A percentile compares a stretch with the other conserved stretches of the same genome.
Conservation (phyloP, 306 rosid species). For the Cicer chorassanicum region DNA sequence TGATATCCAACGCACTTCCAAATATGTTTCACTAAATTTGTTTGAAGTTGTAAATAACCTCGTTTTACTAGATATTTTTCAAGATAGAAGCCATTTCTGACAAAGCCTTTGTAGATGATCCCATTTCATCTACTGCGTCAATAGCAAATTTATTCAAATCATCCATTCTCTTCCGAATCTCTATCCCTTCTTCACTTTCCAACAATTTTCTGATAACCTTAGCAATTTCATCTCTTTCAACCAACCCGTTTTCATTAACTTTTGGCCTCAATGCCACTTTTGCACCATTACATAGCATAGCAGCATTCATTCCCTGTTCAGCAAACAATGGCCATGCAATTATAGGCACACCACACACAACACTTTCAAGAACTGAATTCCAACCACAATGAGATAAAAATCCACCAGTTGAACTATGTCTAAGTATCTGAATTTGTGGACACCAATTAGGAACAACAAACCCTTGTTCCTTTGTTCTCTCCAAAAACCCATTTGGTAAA, state of each 20-base stretch:
- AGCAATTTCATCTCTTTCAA: conserved; percentile 47
- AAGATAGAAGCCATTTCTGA: conserved; percentile 36
- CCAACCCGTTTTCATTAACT: conserved; percentile 33
- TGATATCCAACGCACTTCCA: no score
- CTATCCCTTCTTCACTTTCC: conserved; percentile 44
- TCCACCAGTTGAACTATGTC: conserved; percentile 43
- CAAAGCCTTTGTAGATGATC: conserved; percentile 49
- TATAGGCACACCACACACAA: conserved; percentile 40
- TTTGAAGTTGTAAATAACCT: no score
- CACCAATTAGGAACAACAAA: conserved; percentile 43
- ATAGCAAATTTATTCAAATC: conserved; percentile 38
- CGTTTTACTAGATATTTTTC: background rate
- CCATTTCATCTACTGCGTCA: conserved; percentile 34
- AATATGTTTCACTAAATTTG: no score
- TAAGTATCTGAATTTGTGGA: conserved; percentile 41
- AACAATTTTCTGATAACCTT: conserved; percentile 37
- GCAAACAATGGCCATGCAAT: conserved; percentile 51
- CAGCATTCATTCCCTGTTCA: conserved; percentile 17
- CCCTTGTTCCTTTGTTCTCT: conserved; percentile 42
- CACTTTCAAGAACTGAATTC: conserved; percentile 48
- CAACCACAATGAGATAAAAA: conserved; percentile 50
- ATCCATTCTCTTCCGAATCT: conserved; percentile 23
- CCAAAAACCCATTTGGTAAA: conserved; percentile 40
- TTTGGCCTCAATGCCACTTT: conserved; percentile 51
- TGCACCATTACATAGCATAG: conserved; percentile 12